A percentile compares a stretch with the other conserved stretches of the same genome.
These are phyloP conservation scores for Agaricus bisporus DNA, from an alignment of 768 basidiomycete genomes.

Conservation along the genomic window DNA sequence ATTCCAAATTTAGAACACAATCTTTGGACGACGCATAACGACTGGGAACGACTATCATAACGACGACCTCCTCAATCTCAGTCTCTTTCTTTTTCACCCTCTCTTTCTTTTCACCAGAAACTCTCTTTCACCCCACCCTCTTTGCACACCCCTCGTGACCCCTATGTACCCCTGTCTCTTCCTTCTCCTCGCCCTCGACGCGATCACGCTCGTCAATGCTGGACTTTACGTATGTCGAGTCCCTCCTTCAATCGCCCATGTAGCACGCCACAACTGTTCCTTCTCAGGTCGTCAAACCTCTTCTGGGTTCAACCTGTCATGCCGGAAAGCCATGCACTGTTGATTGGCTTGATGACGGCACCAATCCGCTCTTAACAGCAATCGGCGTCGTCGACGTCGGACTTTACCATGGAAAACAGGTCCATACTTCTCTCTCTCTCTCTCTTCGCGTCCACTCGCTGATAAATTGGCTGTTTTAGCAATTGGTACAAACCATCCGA, in stretches of 20 bases:
- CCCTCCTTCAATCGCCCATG: neutral
- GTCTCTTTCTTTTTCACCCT: neutral
- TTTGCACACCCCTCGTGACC: neutral
- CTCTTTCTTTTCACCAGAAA: neutral
- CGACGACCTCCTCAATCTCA: neutral
- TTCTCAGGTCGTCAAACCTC: constrained; percentile 42
- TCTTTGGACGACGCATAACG: neutral
- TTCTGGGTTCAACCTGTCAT: constrained; percentile 35
- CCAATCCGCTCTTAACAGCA: constrained; percentile 34
- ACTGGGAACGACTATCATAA: constrained; percentile 7
- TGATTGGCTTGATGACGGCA: constrained; percentile 61
- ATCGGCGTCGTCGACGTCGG: constrained; percentile 52
- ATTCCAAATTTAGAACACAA: neutral
- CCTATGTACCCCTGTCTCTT: constrained; percentile 4
- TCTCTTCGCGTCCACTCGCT: constrained; percentile 1
- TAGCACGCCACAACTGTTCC: neutral
- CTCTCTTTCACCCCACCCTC: neutral
- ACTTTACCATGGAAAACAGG: constrained; percentile 52
- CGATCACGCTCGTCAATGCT: constrained; percentile 25
- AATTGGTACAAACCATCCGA: constrained; percentile 50
- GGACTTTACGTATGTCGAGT: constrained; percentile 33
- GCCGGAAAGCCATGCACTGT: constrained; percentile 51
- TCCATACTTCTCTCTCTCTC: constrained; percentile 26
- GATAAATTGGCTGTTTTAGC: constrained; percentile 25
- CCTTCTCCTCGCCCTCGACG: constrained; percentile 19